A percentile compares a stretch with the other conserved stretches of the same genome.
These are phyloP conservation scores for Aphanoascus verrucosus DNA, from an alignment of 2,329 filamentous ascomycete species.

Conservation along the genomic window DNA sequence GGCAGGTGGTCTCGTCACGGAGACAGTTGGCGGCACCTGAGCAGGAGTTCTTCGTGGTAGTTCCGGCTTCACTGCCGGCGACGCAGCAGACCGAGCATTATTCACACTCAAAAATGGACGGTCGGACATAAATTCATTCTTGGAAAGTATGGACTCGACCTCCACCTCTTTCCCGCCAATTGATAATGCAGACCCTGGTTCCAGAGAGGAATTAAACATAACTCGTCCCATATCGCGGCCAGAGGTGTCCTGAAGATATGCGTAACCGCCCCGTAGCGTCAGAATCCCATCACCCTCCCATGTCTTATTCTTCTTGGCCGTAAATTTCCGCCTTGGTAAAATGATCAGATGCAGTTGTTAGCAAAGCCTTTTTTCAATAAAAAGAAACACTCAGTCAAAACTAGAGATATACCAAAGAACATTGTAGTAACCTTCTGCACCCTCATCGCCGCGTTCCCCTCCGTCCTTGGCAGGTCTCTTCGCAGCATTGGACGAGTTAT, in stretches of 20 bases:
- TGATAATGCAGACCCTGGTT: conserved; percentile 51
- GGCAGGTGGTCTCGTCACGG: not conserved
- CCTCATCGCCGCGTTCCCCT: conserved; percentile 7
- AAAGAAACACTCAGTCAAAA: conserved; percentile 7
- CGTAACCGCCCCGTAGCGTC: conserved; percentile 46
- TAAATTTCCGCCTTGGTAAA: conserved; percentile 51
- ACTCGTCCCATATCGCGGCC: conserved; percentile 54
- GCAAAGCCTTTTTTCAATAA: not conserved
- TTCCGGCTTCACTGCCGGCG: not conserved
- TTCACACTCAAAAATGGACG: conserved; percentile 21
- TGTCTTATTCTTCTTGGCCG: conserved; percentile 63
- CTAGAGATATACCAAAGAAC: conserved; percentile 34
- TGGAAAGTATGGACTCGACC: conserved; percentile 51
- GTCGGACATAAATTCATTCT: conserved; percentile 45
- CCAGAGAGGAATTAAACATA: conserved; percentile 45
- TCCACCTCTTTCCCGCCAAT: conserved; percentile 59
- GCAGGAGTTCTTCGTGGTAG: not conserved
- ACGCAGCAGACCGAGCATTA: not conserved
- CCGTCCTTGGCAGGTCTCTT: not conserved
- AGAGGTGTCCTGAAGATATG: conserved; percentile 50
- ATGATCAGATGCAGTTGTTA: not conserved
- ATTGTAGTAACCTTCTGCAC: conserved; percentile 35
- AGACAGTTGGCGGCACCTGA: not conserved
- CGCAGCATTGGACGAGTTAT: conserved; percentile 15
- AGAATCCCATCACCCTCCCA: conserved; percentile 66